phyloP scores from a whole-genome alignment of 2,329 filamentous ascomycete genomes.

The Arthrinium phaeospermum region DNA sequence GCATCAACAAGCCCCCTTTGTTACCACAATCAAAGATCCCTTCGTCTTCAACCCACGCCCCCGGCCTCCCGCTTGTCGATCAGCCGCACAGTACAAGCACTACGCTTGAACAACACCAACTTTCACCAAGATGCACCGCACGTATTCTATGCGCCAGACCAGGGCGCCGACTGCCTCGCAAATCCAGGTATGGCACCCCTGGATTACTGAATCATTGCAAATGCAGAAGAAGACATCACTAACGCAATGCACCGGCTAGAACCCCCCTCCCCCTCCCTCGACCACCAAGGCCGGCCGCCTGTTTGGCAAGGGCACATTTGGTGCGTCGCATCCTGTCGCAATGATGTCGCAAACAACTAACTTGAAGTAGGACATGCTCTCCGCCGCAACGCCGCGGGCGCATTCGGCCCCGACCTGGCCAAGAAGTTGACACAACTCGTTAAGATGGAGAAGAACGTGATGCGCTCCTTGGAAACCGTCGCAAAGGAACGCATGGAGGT shows the following conservation, averaged over 20 bases:
- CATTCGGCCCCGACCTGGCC: conserved; percentile 84
- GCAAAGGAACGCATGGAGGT: conserved; percentile 98
- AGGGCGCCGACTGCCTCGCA: conserved; percentile 92
- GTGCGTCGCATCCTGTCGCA: conserved; percentile 59
- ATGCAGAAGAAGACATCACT: neutral
- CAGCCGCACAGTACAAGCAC: neutral
- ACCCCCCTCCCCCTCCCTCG: conserved; percentile 89
- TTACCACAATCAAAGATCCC: neutral
- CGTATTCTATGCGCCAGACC: conserved; percentile 98
- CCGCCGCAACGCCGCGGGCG: conserved; percentile 75
- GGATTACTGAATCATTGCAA: neutral
- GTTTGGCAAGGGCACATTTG: conserved; percentile 84
- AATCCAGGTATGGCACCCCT: conserved; percentile 55
- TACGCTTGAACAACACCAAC: neutral
- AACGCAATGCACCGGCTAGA: conserved; percentile 57
- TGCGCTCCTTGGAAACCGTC: conserved; percentile 96
- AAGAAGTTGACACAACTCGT: conserved; percentile 98
- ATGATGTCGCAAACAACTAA: neutral
- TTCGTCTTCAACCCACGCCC: neutral
- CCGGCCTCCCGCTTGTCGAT: neutral
- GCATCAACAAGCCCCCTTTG: conserved; percentile 2
- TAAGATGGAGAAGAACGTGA: conserved; percentile 99
- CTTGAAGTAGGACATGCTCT: conserved; percentile 65
- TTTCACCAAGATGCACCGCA: conserved; percentile 81
- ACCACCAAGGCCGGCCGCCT: conserved; percentile 89